Evolutionary conservation across 352 stramenopile species (phyloP), one percentile per base, ranked within the genome.

Genomic region (Globisporangium emineosum): DNA sequence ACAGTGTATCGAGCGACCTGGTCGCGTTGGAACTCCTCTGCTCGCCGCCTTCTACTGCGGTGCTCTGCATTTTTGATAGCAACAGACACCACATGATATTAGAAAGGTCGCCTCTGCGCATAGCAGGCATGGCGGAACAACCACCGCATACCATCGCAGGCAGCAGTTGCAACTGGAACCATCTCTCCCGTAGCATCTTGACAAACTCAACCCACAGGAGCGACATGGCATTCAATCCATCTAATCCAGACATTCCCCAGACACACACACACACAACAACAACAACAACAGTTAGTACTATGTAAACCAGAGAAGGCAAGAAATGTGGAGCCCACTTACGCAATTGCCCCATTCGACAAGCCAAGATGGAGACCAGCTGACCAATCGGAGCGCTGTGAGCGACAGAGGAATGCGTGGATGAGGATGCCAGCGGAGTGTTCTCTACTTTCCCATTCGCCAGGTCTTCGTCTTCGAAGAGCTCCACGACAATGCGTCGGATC

Each of bases 191-290:
- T 30, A 94, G 58, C 2, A 70, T 70, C 59, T 90, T 92, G 29
- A 94, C 83, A 73, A 94, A 93, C 64, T 94, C 83, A 19, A 93
- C 82, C 86, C 86, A 94, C 40, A 94, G 56, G 23, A 91, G 65
- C 4, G 79, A 86, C 81, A 93, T 91, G 2, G 78, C 80, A 52
- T 88, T 87, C 15, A 94, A 72, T 0, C 82, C 72, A 53, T 90
- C 86, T 94, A 62, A 19, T 25, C 5, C 47, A 25, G 60, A 30
- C 17, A 51, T 17, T 17, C 42, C 21, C 27, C 17, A 30, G 7
- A 43, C 9, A 55, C 19, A 23, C 35, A 29, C 17, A 45, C 40
- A 45, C 40, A 45, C 8, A n/a, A n/a, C n/a, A n/a, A 45, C 15
- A 5, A 1, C 17, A 1, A 45, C 13, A n/a, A n/a, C 19, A 35